Base-by-base conservation (phyloP, 768 basidiomycete genomes). In the Termitomyces sp. region DNA sequence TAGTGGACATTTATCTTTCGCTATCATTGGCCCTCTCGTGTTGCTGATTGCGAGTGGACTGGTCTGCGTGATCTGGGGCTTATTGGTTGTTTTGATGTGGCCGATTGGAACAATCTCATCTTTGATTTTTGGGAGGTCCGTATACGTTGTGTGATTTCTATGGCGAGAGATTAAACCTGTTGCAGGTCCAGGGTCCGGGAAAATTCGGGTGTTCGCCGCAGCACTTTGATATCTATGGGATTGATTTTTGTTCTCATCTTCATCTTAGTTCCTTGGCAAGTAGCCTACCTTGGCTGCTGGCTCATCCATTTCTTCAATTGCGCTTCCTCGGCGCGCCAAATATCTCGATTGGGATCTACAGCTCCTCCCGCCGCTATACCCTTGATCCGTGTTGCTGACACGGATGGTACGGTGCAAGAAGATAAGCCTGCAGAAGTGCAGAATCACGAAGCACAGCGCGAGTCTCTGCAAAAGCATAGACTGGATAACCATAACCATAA, bases 201-300 rank as follows among this genome's bases (percentile, higher is more conserved):
- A 62, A 74, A 73, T 28, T 54, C 65, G 6, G 72, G 78, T 28
- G 73, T 82, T 51, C 78, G 76, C 36, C 76, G 79, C 62, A 78
- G 78, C 67, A 84, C 83, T 3, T 33, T 88, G 28, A 45, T 86
- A 7, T 89, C 90, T 7, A 82, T 93, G 71, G 64, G 70, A 7
- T 53, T 89, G 20, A 81, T 95, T 38, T 79, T 88, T 55, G 64
- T 82, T 16, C 74, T 88, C n/a, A 87, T 95, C 42, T 82, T 89
- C 61, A 64, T 91, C 42, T 75, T 94, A 56, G 78, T 96, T n/a
- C 95, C 95, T 0, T 94, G 92, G 86, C 95, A 97, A 73, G 90
- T 96, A 11, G 94, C 90, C 5, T 95, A 90, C 73, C 80, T 96
- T 24, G 88, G 91, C 20, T 87, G 87, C 65, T 92, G 92, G 87